phyloP scores from a whole-genome alignment of 2,329 filamentous ascomycete species.

The Colletotrichum limetticola region DNA sequence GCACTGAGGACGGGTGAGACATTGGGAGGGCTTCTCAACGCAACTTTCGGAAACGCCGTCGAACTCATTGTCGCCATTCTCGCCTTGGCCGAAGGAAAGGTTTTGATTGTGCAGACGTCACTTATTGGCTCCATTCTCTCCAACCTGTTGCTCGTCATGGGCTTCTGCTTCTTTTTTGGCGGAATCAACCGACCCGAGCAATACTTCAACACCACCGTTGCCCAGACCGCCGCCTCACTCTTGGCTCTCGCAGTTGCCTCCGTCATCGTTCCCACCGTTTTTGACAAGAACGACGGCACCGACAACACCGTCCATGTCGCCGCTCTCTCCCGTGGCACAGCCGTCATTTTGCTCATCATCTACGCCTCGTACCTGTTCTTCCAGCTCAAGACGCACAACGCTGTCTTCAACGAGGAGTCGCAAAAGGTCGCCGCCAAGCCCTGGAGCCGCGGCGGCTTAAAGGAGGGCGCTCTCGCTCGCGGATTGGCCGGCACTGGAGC shows the following conservation, averaged over 20 bases:
- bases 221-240: constrained; percentile 86
- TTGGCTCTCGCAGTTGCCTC: constrained; percentile 82
- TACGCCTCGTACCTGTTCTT: constrained; percentile 89
- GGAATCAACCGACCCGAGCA: constrained; percentile 83
- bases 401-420: constrained; percentile 82
- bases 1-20: constrained; percentile 85
- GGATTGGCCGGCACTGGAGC: constrained; percentile 53
- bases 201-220: constrained; percentile 91
- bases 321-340: constrained; percentile 75
- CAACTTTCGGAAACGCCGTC: constrained; percentile 89
- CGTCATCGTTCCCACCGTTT: constrained; percentile 91
- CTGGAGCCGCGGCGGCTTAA: constrained; percentile 47
- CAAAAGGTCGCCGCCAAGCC: constrained; percentile 77
- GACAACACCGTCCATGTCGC: constrained; percentile 60
- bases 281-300: constrained; percentile 65
- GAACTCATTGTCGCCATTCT: constrained; percentile 91
- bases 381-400: constrained; percentile 86
- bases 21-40: constrained; percentile 88
- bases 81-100: constrained; percentile 77
- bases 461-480: constrained; percentile 48
- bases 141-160: constrained; percentile 88
- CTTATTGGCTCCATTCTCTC: constrained; percentile 92
- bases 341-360: constrained; percentile 84
- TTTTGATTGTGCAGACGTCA: constrained; percentile 91
- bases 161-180: constrained; percentile 92